Evolutionary conservation across 1,284 basidiomycete species (phyloP).

Genomic region (Dichomitus squalens): DNA sequence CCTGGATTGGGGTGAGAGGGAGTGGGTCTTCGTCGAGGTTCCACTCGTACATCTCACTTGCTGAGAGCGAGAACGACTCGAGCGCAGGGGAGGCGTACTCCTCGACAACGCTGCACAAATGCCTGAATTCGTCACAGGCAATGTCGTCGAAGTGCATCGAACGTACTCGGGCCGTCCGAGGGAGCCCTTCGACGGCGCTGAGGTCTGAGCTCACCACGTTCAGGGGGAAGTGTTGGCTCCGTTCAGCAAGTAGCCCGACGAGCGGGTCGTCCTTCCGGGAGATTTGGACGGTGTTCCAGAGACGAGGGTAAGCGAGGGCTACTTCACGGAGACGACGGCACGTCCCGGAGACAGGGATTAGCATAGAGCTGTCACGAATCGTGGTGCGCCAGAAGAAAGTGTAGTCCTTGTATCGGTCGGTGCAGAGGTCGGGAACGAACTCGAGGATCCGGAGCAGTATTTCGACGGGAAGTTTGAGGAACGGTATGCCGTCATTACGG

Average conservation of each 20-base stretch:
- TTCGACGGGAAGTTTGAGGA: conserved; percentile 2
- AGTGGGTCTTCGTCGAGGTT: neutral
- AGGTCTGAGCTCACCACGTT: neutral
- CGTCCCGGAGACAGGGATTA: neutral
- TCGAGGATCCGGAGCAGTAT: conserved; percentile 1
- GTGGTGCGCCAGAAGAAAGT: neutral
- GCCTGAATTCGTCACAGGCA: neutral
- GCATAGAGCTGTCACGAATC: neutral
- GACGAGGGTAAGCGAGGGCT: neutral
- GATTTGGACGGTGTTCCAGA: neutral
- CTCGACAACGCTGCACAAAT: neutral
- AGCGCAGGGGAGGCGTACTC: neutral
- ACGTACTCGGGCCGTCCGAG: neutral
- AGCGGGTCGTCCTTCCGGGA: neutral
- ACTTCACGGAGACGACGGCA: conserved; percentile 7
- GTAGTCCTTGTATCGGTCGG: neutral
- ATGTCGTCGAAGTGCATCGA: neutral
- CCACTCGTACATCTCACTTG: neutral
- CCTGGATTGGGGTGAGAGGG: neutral
- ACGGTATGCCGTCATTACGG: neutral
- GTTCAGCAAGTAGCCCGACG: neutral
- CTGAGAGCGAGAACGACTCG: neutral
- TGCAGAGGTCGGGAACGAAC: neutral
- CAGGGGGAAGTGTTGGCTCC: neutral
- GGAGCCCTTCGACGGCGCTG: neutral